A percentile compares a stretch with the other conserved stretches of the same genome.
Conservation (phyloP, 169 alveolate genomes). For the Eimeria praecox region DNA sequence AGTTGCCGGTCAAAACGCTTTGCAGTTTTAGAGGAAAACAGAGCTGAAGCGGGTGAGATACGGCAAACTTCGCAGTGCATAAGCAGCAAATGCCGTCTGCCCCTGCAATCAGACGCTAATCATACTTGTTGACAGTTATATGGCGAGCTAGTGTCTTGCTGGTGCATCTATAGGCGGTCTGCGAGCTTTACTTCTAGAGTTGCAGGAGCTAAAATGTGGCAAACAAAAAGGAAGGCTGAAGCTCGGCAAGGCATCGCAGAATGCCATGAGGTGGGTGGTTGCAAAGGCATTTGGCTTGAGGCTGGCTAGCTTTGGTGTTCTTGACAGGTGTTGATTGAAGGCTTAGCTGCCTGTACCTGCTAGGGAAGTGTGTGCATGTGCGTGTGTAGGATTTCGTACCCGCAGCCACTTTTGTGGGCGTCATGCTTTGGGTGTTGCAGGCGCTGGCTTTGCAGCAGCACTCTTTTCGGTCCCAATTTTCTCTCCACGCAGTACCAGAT, state of each 20-base stretch:
- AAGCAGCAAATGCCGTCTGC: neutral
- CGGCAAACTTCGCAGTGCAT: neutral
- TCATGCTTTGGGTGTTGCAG: conserved; percentile 9
- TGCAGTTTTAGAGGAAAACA: neutral
- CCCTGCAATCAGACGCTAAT: neutral
- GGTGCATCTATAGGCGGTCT: conserved; percentile 46
- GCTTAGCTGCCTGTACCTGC: neutral
- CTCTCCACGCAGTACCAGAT: conserved; percentile 46
- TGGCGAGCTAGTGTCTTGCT: neutral
- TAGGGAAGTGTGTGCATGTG: neutral
- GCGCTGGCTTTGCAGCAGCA: conserved; percentile 73
- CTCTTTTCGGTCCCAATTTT: conserved; percentile 54
- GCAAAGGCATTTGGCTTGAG: neutral
- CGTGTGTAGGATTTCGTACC: neutral
- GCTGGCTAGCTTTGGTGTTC: neutral
- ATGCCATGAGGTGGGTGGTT: conserved; percentile 72
- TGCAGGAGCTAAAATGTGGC: conserved; percentile 61
- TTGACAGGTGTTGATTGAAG: neutral
- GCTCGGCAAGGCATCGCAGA: conserved; percentile 71
- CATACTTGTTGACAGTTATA: neutral
- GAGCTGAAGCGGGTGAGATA: conserved; percentile 24
- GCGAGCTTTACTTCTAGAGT: conserved; percentile 40
- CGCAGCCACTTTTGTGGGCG: neutral
- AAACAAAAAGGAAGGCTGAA: conserved; percentile 34
- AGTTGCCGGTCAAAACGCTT: too few relatives aligned